Percentiles rank a stretch among this genome's conserved stretches.
Evolutionary conservation across 345 rosid genomes (phyloP).

Genomic region (Rubroshorea leprosula): DNA sequence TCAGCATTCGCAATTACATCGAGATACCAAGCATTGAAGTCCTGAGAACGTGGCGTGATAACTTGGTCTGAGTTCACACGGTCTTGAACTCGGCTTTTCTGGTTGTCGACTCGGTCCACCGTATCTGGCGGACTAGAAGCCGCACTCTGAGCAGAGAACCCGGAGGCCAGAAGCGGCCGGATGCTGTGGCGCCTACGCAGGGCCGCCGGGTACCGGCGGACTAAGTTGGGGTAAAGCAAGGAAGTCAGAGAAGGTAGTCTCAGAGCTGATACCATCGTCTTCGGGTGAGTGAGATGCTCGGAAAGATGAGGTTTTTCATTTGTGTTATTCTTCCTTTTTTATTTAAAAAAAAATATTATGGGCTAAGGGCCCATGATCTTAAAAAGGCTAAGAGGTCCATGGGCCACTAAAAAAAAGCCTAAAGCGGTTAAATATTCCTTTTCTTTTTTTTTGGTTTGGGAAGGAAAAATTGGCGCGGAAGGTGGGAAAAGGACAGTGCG

Average conservation of each 20-base stretch:
- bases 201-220: constrained; percentile 29
- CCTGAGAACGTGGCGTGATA: constrained; percentile 80
- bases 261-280: constrained; percentile 48
- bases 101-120: constrained; percentile 34
- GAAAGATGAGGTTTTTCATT: constrained; percentile 18
- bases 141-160: constrained; percentile 50
- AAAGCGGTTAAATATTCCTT: too few relatives aligned
- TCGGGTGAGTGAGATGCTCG: too few relatives aligned
- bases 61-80: constrained; percentile 39
- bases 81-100: constrained; percentile 22
- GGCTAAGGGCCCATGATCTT: too few relatives aligned
- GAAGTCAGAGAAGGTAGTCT: constrained; percentile 55
- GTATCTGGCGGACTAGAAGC: constrained; percentile 48
- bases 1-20: constrained; percentile 90
- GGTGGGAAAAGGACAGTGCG: constrained; percentile 1
- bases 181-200: constrained; percentile 22
- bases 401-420: too few relatives aligned
- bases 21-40: constrained; percentile 91
- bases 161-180: constrained; percentile 23
- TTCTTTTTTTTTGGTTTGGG: too few relatives aligned
- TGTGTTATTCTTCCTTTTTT: neutral
- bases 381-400: too few relatives aligned
- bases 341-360: too few relatives aligned
- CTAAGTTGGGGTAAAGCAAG: constrained; percentile 35
- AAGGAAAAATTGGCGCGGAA: constrained; percentile 36